Percentiles rank a stretch among this genome's conserved stretches.
Conservation (phyloP, 2,329 filamentous ascomycete species). For the Diaporthe capsici region DNA sequence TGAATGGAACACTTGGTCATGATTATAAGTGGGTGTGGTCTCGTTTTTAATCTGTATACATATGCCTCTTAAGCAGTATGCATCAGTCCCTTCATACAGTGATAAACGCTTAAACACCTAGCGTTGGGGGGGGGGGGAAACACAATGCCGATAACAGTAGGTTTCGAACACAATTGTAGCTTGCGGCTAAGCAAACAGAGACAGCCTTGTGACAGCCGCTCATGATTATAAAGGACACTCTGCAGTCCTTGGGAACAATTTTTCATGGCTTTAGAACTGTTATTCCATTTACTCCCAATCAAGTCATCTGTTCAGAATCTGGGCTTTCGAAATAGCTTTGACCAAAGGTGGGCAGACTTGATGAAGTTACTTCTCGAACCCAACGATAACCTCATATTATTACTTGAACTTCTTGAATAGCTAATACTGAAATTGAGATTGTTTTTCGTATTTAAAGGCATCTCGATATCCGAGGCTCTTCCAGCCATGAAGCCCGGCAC, state of each 20-base stretch:
- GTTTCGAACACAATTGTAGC: too few relatives aligned
- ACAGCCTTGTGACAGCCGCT: too few relatives aligned
- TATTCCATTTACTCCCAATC: not conserved
- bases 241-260: not conserved
- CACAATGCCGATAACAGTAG: too few relatives aligned
- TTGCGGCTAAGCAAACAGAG: too few relatives aligned
- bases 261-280: too few relatives aligned
- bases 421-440: not conserved
- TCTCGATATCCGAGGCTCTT: not conserved
- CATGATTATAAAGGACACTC: too few relatives aligned
- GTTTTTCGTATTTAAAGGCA: not conserved
- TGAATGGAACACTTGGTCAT: not conserved
- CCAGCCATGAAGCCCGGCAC: not conserved
- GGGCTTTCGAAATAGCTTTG: not conserved
- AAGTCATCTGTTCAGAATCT: not conserved
- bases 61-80: too few relatives aligned
- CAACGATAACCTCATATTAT: not conserved
- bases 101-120: too few relatives aligned
- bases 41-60: too few relatives aligned
- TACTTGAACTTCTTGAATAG: not conserved
- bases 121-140: fast-evolving
- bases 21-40: too few relatives aligned
- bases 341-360: too few relatives aligned
- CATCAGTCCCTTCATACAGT: too few relatives aligned
- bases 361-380: not conserved